Evolutionary conservation across 208 protist genomes (phyloP).

Genomic region (Trypanosoma mega): DNA sequence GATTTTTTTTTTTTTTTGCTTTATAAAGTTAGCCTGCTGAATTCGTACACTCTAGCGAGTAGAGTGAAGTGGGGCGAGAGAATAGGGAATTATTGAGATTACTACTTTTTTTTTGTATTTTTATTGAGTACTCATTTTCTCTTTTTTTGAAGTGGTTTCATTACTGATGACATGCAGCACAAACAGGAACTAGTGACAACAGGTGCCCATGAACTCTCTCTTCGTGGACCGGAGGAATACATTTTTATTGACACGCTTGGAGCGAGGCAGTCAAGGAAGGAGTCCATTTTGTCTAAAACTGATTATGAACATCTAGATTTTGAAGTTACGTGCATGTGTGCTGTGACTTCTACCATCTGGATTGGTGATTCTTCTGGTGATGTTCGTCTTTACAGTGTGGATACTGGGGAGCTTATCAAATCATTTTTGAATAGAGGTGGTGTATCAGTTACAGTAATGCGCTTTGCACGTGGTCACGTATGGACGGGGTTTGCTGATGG

Average conservation of each 20-base stretch:
- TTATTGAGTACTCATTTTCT: too few species aligned
- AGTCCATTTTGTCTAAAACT: conserved; percentile 1
- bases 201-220: neutral
- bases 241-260: conserved; percentile 11
- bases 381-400: neutral
- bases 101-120: too few species aligned
- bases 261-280: neutral
- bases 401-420: neutral
- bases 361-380: conserved; percentile 7
- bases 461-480: conserved; percentile 2
- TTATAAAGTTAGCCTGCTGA: neutral
- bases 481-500: conserved; percentile 17
- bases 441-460: conserved; percentile 14
- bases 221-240: neutral
- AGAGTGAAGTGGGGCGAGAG: too few species aligned
- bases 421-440: conserved; percentile 1
- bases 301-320: neutral
- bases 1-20: conserved; percentile 10
- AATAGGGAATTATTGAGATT: too few species aligned
- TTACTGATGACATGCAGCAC: too few species aligned
- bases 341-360: conserved; percentile 2
- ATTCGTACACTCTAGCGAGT: too few species aligned
- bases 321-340: conserved; percentile 8
- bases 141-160: too few species aligned
- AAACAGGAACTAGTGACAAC: too few species aligned